phyloP scores from a whole-genome alignment of 345 rosid species.

The Streptanthus diversifolius region DNA sequence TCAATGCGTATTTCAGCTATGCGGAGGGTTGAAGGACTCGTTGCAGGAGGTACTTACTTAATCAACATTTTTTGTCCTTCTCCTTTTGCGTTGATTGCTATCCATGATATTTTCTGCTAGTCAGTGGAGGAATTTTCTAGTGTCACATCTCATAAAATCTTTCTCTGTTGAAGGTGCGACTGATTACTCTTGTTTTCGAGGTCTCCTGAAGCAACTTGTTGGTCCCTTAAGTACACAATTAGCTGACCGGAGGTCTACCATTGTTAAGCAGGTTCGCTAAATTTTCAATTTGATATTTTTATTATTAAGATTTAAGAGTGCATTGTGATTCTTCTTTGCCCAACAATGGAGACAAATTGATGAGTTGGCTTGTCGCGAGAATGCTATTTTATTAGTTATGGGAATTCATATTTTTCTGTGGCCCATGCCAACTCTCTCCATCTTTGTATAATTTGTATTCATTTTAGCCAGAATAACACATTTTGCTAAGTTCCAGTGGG shows the following conservation, averaged over 20 bases:
- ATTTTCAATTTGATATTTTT: neutral
- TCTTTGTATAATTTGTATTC: neutral
- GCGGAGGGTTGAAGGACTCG: constrained; percentile 98
- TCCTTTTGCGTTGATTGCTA: constrained; percentile 11
- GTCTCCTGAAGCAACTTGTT: constrained; percentile 89
- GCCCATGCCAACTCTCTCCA: neutral
- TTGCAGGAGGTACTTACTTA: constrained; percentile 83
- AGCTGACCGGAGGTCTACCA: constrained; percentile 91
- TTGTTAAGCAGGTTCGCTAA: constrained; percentile 84
- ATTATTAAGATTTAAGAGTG: neutral
- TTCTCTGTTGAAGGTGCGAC: constrained; percentile 64
- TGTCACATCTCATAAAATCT: constrained; percentile 9
- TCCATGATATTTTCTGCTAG: constrained; percentile 15
- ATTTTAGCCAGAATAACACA: constrained; percentile 5
- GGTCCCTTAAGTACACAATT: constrained; percentile 81
- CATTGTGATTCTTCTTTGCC: constrained; percentile 4
- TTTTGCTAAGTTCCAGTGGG: neutral
- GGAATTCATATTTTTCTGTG: constrained; percentile 1
- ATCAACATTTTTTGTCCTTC: neutral
- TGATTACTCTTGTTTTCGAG: constrained; percentile 78
- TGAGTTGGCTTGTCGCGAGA: neutral
- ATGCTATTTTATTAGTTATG: constrained; percentile 2
- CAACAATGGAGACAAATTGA: constrained; percentile 8
- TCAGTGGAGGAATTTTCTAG: neutral
- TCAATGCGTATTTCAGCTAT: constrained; percentile 93